Base-by-base conservation (phyloP, 208 protist species). In the Leptomonas seymouri region DNA sequence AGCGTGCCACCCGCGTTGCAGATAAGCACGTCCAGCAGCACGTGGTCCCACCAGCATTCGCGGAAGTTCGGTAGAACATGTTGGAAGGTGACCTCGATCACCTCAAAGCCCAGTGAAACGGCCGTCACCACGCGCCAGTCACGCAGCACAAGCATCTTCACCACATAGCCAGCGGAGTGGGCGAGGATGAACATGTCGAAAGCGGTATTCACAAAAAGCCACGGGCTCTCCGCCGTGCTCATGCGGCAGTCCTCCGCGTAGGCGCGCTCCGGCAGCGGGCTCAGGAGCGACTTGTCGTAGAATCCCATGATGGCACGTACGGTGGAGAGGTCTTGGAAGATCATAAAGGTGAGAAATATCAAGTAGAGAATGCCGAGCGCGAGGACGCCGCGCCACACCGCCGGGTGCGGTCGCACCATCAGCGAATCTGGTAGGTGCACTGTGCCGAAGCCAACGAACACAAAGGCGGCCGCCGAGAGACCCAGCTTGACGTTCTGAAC, bases 41-140 rank as follows among this genome's bases (percentile, higher is more conserved):
- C 21, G 76, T 99, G 96, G 75, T 99, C 98, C 97, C 97, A 99
- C 98, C 98, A 99, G 87, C 98, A 99, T 84, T 99, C 97, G n/a
- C 80, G 73, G 75, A 99, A 99, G 82, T 99, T 99, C 31, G 93
- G 93, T 21, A 99, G 74, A 7, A 91, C 60, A 77, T 99, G 97
- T 75, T 98, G 86, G 39, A 99, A 97, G 1, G 94, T 96, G 45
- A 98, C 74, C 86, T 99, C 98, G 15, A 98, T 53, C 62, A 99
- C 76, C 81, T 99, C 98, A 75, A 99, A 99, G 11, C 89, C 74
- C 21, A 99, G 58, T 44, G 84, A 95, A 3, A 98, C 59, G 54
- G 84, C 82, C 68, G 86, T 94, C 60, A 90, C 88, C 46, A 98
- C 59, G 46, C 86, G 89, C 78, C 84, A 93, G 74, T 99, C 97